phyloP scores from a whole-genome alignment of 2,329 filamentous ascomycete genomes.

The Claviceps monticola region DNA sequence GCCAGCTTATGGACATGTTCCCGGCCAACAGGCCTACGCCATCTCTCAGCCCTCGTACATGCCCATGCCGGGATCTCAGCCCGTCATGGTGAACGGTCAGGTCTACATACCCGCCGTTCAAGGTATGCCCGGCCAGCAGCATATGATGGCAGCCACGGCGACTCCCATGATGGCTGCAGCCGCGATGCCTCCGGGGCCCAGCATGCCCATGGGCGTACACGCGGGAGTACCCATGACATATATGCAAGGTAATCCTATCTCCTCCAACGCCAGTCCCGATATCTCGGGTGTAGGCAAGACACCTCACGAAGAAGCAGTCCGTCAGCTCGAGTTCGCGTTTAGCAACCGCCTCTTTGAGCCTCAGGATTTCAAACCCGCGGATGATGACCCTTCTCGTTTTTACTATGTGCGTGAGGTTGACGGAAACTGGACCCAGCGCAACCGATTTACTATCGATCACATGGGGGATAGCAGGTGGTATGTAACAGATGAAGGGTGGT shows the following conservation, averaged over 20 bases:
- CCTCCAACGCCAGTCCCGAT: constrained; percentile 23
- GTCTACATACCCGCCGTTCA: constrained; percentile 11
- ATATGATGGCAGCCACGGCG: neutral
- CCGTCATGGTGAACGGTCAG: constrained; percentile 20
- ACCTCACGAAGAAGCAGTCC: constrained; percentile 29
- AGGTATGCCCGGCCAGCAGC: constrained; percentile 13
- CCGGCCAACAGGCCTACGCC: constrained; percentile 18
- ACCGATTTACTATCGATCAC: constrained; percentile 45
- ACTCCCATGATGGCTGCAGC: constrained; percentile 13
- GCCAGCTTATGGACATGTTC: constrained; percentile 15
- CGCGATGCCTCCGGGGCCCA: constrained; percentile 5
- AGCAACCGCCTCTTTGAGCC: constrained; percentile 38
- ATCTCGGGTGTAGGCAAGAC: constrained; percentile 40
- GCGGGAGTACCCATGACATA: constrained; percentile 15
- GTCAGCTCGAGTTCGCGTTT: constrained; percentile 35
- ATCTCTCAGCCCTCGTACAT: constrained; percentile 16
- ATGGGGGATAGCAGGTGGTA: constrained; percentile 46
- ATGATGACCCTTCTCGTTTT: constrained; percentile 44
- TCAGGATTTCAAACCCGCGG: constrained; percentile 49
- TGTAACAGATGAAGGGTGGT: constrained; percentile 40
- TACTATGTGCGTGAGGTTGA: constrained; percentile 50
- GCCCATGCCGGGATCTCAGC: constrained; percentile 13
- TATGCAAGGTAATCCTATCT: constrained; percentile 25
- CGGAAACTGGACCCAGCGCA: constrained; percentile 44
- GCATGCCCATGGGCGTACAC: constrained; percentile 12